Percentiles rank a stretch among this genome's conserved stretches.
Evolutionary conservation across 352 stramenopile species (phyloP).

Genomic region (Globisporangium cylindrosporum): DNA sequence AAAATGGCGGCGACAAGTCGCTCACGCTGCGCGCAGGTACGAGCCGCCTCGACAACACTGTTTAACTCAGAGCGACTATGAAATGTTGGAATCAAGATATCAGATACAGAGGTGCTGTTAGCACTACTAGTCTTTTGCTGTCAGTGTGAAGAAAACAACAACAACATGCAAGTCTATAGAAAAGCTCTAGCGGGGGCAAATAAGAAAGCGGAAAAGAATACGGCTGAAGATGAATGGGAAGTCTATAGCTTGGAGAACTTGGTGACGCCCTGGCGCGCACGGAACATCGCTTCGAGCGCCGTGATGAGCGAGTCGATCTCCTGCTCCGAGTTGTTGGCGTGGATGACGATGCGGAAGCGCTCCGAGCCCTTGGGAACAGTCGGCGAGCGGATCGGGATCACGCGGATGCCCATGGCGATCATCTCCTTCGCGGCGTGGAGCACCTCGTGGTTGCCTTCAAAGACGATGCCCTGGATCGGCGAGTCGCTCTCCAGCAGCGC

Average conservation of each 20-base stretch:
- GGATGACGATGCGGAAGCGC: conserved; percentile 95
- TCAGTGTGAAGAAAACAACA: not conserved
- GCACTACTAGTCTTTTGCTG: not conserved
- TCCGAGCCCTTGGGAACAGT: conserved; percentile 94
- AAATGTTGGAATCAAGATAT: not conserved
- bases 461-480: conserved; percentile 94
- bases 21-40: conserved; percentile 63
- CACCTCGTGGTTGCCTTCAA: conserved; percentile 89
- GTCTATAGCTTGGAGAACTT: conserved; percentile 26
- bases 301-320: conserved; percentile 80
- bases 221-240: not conserved
- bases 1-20: conserved; percentile 28
- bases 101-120: too few species aligned
- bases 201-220: not conserved
- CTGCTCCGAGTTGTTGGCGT: conserved; percentile 90
- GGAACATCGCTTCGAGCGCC: conserved; percentile 51
- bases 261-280: not conserved
- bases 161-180: conserved; percentile 3
- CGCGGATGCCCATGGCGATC: conserved; percentile 71
- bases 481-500: conserved; percentile 68
- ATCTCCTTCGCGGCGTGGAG: conserved; percentile 74
- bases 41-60: conserved; percentile 60
- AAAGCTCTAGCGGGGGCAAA: not conserved
- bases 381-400: conserved; percentile 94
- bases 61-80: conserved; percentile 28